Evolutionary conservation across 2,329 filamentous ascomycete genomes (phyloP), one percentile per base, ranked within the genome.

Genomic region (Chrysoporthe deuterocubensis): DNA sequence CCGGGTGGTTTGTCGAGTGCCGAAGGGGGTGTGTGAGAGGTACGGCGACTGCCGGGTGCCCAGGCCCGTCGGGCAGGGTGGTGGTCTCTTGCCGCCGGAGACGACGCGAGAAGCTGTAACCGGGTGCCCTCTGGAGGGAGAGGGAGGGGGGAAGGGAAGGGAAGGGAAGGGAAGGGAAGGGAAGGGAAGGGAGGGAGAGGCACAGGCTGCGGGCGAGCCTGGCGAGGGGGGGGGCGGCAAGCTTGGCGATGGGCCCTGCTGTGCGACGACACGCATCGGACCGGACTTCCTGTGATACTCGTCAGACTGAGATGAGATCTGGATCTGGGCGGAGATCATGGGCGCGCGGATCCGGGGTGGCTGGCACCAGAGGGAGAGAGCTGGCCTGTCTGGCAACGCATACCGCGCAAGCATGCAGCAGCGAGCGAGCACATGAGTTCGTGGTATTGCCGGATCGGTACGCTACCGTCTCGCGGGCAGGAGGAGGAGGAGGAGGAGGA

Each of bases 11-110:
- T 16, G 40, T 2, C 11, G 48, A 65, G 34, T 63, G 34, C 61
- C 61, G 61, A 43, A 21, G 66, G 40, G 57, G 44, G 66, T 54
- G 50, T 54, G 21, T 52, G 8, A 21, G 21, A 46, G 64, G 44
- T 8, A 43, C 21, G 37, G n/a, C 57, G n/a, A 52, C 32, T 37
- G 43, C 59, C 48, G 54, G 43, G 34, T 21, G 21, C 26, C 34
- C 66, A 67, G 56, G 9, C 43, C 32, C 57, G 37, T 14, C 6
- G n/a, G 32, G 34, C 44, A 52, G 60, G 34, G 34, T 60, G 58
- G 44, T 64, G 54, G 65, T 54, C 46, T 52, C 26, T 26, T 26
- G 26, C 26, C 26, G 26, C 26, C 26, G 26, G 26, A 26, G 26
- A 26, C 26, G 26, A 26, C 26, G 26, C 26, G 26, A 26, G 26